phyloP scores from a whole-genome alignment of 1,284 basidiomycete genomes.

The Cutaneotrichosporon sp. region DNA sequence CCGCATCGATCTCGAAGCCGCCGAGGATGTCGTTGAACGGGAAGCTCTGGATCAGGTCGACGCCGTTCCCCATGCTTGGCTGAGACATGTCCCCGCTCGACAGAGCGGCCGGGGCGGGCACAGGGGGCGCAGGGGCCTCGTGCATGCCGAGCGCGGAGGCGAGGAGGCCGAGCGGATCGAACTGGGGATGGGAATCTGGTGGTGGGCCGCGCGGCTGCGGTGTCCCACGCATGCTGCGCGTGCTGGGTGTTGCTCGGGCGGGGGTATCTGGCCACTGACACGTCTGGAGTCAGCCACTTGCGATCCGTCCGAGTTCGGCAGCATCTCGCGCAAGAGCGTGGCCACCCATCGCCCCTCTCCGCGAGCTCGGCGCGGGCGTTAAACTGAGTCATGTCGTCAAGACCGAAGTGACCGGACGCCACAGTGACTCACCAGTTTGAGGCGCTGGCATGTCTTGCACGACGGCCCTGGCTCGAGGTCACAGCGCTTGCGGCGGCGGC shows the following conservation, averaged over 20 bases:
- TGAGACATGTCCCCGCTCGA: neutral
- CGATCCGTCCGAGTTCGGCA: too few relatives aligned
- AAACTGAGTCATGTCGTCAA: too few relatives aligned
- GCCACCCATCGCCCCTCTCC: too few relatives aligned
- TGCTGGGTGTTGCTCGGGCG: neutral
- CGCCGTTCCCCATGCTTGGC: neutral
- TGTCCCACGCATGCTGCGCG: neutral
- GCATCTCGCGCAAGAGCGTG: too few relatives aligned
- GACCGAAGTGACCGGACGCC: too few relatives aligned
- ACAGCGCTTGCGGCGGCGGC: conserved; percentile 2
- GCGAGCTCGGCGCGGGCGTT: too few relatives aligned
- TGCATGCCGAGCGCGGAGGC: neutral
- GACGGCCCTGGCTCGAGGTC: neutral
- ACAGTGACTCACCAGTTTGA: neutral
- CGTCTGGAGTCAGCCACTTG: neutral
- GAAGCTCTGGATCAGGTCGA: neutral
- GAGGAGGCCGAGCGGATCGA: neutral
- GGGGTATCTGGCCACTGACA: neutral
- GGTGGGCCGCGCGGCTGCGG: neutral
- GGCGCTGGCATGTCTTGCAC: conserved; percentile 5
- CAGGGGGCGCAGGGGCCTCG: neutral
- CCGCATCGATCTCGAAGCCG: neutral
- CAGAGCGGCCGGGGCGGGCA: neutral
- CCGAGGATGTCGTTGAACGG: conserved; percentile 1
- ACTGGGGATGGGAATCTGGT: neutral